A percentile compares a stretch with the other conserved stretches of the same genome.
Conservation (phyloP, 2,329 filamentous ascomycete genomes). For the Stachybotrys chlorohalonatus region DNA sequence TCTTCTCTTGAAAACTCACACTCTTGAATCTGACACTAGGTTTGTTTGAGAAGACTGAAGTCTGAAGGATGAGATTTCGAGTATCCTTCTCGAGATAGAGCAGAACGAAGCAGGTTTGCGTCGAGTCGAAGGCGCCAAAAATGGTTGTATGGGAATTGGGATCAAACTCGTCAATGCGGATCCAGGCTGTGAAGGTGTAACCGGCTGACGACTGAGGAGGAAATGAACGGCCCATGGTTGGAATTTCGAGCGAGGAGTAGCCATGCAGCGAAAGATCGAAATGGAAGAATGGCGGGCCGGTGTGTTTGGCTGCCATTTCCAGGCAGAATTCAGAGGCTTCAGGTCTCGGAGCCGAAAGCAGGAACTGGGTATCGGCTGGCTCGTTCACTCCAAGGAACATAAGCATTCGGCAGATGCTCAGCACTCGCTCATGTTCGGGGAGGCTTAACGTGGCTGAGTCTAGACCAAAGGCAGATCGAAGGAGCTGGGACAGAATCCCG, state of each 20-base stretch:
- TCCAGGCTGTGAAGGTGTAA: conserved; percentile 86
- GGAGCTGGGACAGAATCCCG: conserved; percentile 57
- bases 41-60: conserved; percentile 74
- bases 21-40: conserved; percentile 93
- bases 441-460: conserved; percentile 39
- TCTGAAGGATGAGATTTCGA: conserved; percentile 89
- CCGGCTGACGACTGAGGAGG: conserved; percentile 72
- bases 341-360: conserved; percentile 46
- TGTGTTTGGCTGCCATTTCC: conserved; percentile 63
- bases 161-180: conserved; percentile 83
- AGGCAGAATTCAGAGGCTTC: conserved; percentile 61
- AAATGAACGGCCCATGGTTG: conserved; percentile 76
- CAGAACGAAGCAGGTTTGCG: conserved; percentile 87
- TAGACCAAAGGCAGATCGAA: conserved; percentile 50
- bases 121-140: conserved; percentile 88
- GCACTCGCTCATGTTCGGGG: conserved; percentile 49
- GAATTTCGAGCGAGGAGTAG: conserved; percentile 81
- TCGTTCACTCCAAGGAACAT: conserved; percentile 68
- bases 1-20: conserved; percentile 61
- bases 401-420: conserved; percentile 59
- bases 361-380: conserved; percentile 73
- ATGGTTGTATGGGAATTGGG: conserved; percentile 80
- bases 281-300: conserved; percentile 76
- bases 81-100: conserved; percentile 92
- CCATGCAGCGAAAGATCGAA: conserved; percentile 88